Base-by-base conservation (phyloP, 2,329 filamentous ascomycete species). In the Ophiobolus disseminans region DNA sequence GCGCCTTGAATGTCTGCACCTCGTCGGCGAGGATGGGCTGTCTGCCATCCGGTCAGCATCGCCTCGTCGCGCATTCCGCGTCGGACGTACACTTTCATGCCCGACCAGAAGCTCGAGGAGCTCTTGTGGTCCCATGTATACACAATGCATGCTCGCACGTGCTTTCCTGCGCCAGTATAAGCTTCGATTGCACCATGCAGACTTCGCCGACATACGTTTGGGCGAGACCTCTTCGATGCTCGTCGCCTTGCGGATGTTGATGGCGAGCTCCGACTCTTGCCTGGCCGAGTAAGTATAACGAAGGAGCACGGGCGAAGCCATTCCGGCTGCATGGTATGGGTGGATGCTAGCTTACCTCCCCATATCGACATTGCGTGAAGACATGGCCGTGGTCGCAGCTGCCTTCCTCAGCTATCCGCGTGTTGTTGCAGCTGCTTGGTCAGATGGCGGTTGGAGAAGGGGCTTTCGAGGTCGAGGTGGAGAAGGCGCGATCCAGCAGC, bases 71-170 rank as follows among this genome's bases (percentile, higher is more conserved):
- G n/a, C n/a, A n/a, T n/a, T n/a, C n/a, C n/a, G n/a, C n/a, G n/a
- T n/a, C n/a, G n/a, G 41, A 63, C 88, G 62, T 83, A 95, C 88
- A 97, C 92, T 85, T 99, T 99, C 83, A 99, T 95, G 72, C 92
- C 93, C 48, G 90, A 86, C 94, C 94, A 99, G 75, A 99, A 99
- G 86, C 82, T 32, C 36, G 34, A 28, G 20, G 92, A 96, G 58
- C 89, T 96, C 78, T 96, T 95, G 80, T 99, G 91, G 76, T 99
- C 94, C 94, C 94, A 99, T 50, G 93, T 97, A 75, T 97, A 97
- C 36, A 99, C 93, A 67, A 99, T 99, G 72, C 91, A 96, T 74
- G 89, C 91, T 70, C 94, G 90, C 49, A 99, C 94, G 89, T 99
- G 94, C 78, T 99, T 99, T 53, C 83, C 84, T 83, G 67, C 28